These are phyloP conservation scores for Colletotrichum lupini DNA, from an alignment of 2,329 filamentous ascomycete genomes.

Conservation along the genomic window DNA sequence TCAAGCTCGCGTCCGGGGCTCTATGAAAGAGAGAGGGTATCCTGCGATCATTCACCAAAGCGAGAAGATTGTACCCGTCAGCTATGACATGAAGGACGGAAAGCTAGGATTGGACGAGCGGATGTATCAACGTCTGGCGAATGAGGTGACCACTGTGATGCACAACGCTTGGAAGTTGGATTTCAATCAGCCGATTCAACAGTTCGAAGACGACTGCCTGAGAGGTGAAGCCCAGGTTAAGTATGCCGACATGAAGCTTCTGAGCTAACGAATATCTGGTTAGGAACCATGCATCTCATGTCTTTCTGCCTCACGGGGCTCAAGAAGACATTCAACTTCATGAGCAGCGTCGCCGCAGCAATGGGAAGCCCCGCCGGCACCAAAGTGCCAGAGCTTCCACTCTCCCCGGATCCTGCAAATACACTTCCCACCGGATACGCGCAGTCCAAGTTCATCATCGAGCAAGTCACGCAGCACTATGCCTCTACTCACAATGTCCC, in stretches of 20 bases:
- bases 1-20: not conserved
- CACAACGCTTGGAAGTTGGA: slow-evolving; percentile 30
- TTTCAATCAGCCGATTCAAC: slow-evolving; percentile 27
- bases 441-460: slow-evolving; percentile 25
- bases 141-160: slow-evolving; percentile 15
- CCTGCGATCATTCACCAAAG: not conserved
- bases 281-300: slow-evolving; percentile 23
- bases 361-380: not conserved
- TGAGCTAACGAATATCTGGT: not conserved
- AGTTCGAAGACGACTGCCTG: slow-evolving; percentile 15
- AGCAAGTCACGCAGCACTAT: slow-evolving; percentile 14
- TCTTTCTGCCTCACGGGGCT: not conserved
- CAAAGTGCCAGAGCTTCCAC: not conserved
- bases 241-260: fast-evolving
- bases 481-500: not conserved
- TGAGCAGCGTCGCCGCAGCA: slow-evolving; percentile 30
- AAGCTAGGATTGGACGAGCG: not conserved
- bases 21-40: slow-evolving; percentile 6
- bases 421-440: slow-evolving; percentile 18
- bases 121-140: not conserved
- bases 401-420: not conserved
- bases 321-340: slow-evolving; percentile 10
- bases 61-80: slow-evolving; percentile 6
- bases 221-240: not conserved
- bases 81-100: slow-evolving; percentile 13